phyloP scores from a whole-genome alignment of 2,329 filamentous ascomycete genomes.

The Pseudogymnoascus sp. region DNA sequence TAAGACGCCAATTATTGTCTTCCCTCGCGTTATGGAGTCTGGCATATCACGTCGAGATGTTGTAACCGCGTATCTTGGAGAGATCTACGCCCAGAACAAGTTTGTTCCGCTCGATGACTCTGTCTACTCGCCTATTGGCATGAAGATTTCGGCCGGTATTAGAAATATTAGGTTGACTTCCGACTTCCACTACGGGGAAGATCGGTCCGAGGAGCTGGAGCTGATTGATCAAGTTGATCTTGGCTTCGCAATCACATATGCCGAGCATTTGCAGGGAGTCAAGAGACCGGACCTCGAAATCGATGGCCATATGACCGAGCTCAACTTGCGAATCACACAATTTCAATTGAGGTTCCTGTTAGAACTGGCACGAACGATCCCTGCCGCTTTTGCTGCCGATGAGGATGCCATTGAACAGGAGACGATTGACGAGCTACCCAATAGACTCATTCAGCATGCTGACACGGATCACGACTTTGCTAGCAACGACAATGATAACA shows the following conservation, averaged over 20 bases:
- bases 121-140: conserved; percentile 64
- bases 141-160: conserved; percentile 85
- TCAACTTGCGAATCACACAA: conserved; percentile 83
- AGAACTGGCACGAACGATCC: conserved; percentile 79
- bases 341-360: conserved; percentile 84
- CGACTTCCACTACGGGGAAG: conserved; percentile 69
- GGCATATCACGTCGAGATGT: conserved; percentile 67
- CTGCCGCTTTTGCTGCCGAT: conserved; percentile 74
- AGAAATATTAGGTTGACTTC: conserved; percentile 87
- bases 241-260: conserved; percentile 83
- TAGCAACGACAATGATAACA: conserved; percentile 24
- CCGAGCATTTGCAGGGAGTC: conserved; percentile 69
- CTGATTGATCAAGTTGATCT: conserved; percentile 97
- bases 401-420: conserved; percentile 63
- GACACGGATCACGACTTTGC: neutral
- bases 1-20: conserved; percentile 92
- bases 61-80: conserved; percentile 86
- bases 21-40: conserved; percentile 68
- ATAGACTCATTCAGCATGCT: conserved; percentile 25
- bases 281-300: conserved; percentile 88
- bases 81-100: conserved; percentile 93
- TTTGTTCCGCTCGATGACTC: conserved; percentile 80
- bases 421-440: conserved; percentile 64
- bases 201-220: conserved; percentile 74
- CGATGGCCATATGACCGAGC: conserved; percentile 82